Conservation (phyloP, 1,284 basidiomycete genomes). For the Sparassis latifolia region DNA sequence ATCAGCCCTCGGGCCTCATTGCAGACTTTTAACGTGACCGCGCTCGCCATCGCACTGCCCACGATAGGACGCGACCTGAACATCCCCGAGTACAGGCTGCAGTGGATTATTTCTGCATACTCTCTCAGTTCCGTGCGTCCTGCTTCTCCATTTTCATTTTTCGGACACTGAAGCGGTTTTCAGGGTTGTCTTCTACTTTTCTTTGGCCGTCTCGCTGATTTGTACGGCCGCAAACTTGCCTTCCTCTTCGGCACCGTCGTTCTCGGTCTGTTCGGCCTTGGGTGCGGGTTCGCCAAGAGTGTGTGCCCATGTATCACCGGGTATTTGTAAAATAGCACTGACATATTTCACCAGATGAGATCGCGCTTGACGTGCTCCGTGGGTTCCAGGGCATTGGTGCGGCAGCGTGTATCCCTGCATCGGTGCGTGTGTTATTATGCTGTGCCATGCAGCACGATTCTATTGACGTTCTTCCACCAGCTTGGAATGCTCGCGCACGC, state of each 20-base stretch:
- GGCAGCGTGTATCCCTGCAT: conserved; percentile 64
- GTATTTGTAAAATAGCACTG: background rate
- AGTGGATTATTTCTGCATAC: conserved; percentile 59
- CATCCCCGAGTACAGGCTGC: conserved; percentile 37
- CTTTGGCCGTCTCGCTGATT: conserved; percentile 52
- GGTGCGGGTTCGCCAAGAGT: conserved; percentile 39
- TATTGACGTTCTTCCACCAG: conserved; percentile 25
- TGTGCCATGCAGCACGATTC: background rate
- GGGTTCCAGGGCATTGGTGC: conserved; percentile 66
- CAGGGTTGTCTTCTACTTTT: conserved; percentile 56
- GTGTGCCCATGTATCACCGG: conserved; percentile 11
- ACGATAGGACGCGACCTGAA: conserved; percentile 43
- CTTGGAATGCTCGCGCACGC: conserved; percentile 73
- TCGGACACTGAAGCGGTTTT: background rate
- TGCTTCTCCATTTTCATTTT: background rate
- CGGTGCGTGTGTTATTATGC: conserved; percentile 35
- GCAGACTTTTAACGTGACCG: conserved; percentile 28
- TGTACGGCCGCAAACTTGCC: conserved; percentile 47
- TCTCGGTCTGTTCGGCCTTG: conserved; percentile 32
- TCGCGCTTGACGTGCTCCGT: conserved; percentile 58
- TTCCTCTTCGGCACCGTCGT: conserved; percentile 42
- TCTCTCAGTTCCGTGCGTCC: conserved; percentile 36
- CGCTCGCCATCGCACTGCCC: conserved; percentile 44
- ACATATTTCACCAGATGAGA: conserved; percentile 32
- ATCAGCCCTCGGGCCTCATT: background rate